Evolutionary conservation across 441 rosid species (phyloP), one percentile per base, ranked within the genome.

Genomic region (Erodium texanum): DNA sequence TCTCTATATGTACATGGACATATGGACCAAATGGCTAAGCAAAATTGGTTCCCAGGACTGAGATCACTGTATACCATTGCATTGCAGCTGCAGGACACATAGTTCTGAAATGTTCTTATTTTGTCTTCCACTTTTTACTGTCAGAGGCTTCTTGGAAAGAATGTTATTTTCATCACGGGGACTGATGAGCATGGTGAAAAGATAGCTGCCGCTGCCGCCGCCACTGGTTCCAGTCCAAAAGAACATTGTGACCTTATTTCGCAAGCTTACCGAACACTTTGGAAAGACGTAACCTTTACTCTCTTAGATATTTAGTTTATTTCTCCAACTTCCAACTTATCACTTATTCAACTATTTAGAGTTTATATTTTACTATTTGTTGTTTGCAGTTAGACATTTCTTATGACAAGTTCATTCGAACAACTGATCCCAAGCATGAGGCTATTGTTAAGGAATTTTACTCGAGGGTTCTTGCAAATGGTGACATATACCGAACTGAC

Each of bases 111-210:
- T 7, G 41, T 34, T 34, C 6, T 6, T 34, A 34, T 34, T 34
- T 34, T 34, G 10, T 8, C 41, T 34, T 34, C 7, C 41, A 34
- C 7, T 6, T 34, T 34, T 34, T 34, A 34, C 0, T 70, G 82
- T 76, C 86, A 93, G 99, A 87, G 99, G 80, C 95, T 91, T 64
- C 76, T 79, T 48, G 96, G 96, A 7, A 93, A 89, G 72, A 84
- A 80, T 68, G 99, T 93, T 74, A 81, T 88, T 73, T 84, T 93
- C 58, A 80, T 93, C 62, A 91, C 99, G 3, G 95, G 99, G 58
- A 89, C 99, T 0, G 99, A 93, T 74, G 97, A 93, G 67, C 97
- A 93, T 32, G 97, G 99, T 29, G 97, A 93, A 86, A 93, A 93
- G 86, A 88, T 89, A 74, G 93, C 99, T 69, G 75, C 81, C 0